phyloP scores from a whole-genome alignment of 345 rosid genomes.

The Lepidium africanum region DNA sequence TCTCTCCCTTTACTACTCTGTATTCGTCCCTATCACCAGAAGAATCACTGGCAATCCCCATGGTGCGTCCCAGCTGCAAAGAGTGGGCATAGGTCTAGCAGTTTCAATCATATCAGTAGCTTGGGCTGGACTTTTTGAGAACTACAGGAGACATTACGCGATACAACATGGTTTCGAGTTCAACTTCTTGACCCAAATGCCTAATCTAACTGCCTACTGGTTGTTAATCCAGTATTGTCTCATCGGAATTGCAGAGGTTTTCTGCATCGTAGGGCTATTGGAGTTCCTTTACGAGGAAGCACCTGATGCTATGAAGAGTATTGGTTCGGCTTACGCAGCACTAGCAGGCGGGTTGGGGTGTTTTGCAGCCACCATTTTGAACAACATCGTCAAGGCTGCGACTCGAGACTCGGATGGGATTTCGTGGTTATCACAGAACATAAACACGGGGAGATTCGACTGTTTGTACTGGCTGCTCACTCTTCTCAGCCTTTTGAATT shows the following conservation, averaged over 20 bases:
- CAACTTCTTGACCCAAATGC: constrained; percentile 58
- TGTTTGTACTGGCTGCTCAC: constrained; percentile 74
- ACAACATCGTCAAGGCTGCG: constrained; percentile 62
- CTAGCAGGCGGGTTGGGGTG: constrained; percentile 84
- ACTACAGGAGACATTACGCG: constrained; percentile 67
- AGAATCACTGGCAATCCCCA: constrained; percentile 76
- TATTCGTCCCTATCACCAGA: constrained; percentile 67
- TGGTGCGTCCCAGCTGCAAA: constrained; percentile 93
- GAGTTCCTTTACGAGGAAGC: constrained; percentile 91
- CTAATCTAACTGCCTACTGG: constrained; percentile 74
- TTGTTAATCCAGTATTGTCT: constrained; percentile 75
- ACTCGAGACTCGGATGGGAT: constrained; percentile 37
- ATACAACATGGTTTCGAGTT: constrained; percentile 45
- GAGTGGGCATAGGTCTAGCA: constrained; percentile 71
- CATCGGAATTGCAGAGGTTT: constrained; percentile 85
- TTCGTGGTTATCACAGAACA: constrained; percentile 83
- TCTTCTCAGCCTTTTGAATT: constrained; percentile 56
- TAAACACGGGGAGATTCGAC: constrained; percentile 74
- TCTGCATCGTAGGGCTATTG: constrained; percentile 67
- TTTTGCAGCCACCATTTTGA: constrained; percentile 63
- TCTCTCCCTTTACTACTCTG: constrained; percentile 59
- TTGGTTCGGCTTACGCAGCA: constrained; percentile 93
- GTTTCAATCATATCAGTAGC: constrained; percentile 60
- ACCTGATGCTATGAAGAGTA: constrained; percentile 94
- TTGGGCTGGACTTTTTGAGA: constrained; percentile 75